Percentiles rank a stretch among this genome's conserved stretches.
phyloP scores from a whole-genome alignment of 306 rosid species.

The Prinsepia uniflora region DNA sequence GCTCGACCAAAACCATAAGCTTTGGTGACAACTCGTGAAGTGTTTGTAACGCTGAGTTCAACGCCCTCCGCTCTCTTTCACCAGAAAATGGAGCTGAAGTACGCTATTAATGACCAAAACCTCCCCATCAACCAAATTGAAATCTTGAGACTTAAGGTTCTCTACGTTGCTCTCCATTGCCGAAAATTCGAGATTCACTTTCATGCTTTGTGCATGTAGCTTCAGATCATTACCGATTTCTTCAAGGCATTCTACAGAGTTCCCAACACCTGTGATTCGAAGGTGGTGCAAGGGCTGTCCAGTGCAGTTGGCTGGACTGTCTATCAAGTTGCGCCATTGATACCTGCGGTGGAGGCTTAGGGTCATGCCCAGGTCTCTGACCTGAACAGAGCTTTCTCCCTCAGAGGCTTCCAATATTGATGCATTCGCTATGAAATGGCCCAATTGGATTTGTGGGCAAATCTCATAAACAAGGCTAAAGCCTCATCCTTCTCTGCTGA shows the following conservation, averaged over 20 bases:
- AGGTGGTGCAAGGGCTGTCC: conserved; percentile 9
- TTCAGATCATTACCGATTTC: conserved; percentile 5
- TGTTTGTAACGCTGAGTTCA: conserved; percentile 15
- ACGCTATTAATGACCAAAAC: conserved; percentile 13
- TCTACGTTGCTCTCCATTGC: conserved; percentile 14
- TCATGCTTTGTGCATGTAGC: conserved; percentile 1
- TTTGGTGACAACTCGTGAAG: conserved; percentile 17
- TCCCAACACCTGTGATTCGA: conserved; percentile 14
- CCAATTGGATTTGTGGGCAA: conserved; percentile 15
- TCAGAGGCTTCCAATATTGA: conserved; percentile 26
- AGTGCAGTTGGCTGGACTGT: conserved; percentile 7
- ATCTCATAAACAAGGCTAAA: conserved; percentile 17
- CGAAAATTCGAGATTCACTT: neutral
- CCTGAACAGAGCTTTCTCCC: conserved; percentile 18
- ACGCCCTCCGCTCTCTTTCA: conserved; percentile 21
- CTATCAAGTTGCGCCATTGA: conserved; percentile 15
- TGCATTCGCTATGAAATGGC: conserved; percentile 18
- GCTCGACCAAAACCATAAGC: conserved; percentile 22
- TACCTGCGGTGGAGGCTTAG: conserved; percentile 15
- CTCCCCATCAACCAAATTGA: conserved; percentile 14
- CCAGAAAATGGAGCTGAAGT: conserved; percentile 18
- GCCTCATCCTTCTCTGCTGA: conserved; percentile 16
- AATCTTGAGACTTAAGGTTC: conserved; percentile 7
- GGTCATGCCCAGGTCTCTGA: conserved; percentile 24
- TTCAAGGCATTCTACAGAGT: conserved; percentile 5